Percentiles rank a stretch among this genome's conserved stretches.
Evolutionary conservation across 2,329 filamentous ascomycete genomes (phyloP).

Genomic region (Colletotrichum plurivorum): DNA sequence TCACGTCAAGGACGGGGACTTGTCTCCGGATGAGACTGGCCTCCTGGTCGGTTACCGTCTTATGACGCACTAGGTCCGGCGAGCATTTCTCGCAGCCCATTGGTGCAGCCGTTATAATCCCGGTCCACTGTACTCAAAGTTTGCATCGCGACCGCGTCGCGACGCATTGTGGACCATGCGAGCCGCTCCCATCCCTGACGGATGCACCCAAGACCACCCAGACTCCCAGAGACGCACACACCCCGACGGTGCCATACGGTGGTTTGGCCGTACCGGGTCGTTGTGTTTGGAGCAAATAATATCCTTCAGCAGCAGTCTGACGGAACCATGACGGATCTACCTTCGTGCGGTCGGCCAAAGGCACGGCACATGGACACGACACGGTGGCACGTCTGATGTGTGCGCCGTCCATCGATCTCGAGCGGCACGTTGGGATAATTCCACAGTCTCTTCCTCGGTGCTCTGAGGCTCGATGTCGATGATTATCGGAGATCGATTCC

Average conservation of each 20-base stretch:
- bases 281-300: slow-evolving; percentile 16
- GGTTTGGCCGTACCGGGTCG: neutral
- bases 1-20: slow-evolving; percentile 18
- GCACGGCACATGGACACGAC: too few species aligned
- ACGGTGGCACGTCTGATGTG: slow-evolving; percentile 12
- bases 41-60: slow-evolving; percentile 31
- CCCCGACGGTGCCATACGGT: slow-evolving; percentile 15
- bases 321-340: slow-evolving; percentile 30
- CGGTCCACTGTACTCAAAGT: slow-evolving; percentile 29
- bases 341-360: neutral
- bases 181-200: slow-evolving; percentile 3
- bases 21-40: slow-evolving; percentile 6
- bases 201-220: slow-evolving; percentile 10
- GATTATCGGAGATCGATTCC: neutral
- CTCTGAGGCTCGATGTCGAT: slow-evolving; percentile 7
- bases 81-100: slow-evolving; percentile 11
- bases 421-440: neutral
- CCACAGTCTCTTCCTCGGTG: neutral
- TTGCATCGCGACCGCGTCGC: slow-evolving; percentile 24
- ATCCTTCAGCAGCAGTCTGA: slow-evolving; percentile 12
- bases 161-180: slow-evolving; percentile 14
- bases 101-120: neutral
- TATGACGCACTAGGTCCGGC: slow-evolving; percentile 37
- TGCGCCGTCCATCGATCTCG: neutral
- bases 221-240: slow-evolving; percentile 1